phyloP scores from a whole-genome alignment of 2,329 filamentous ascomycete genomes.

The Hypoxylon sp. region DNA sequence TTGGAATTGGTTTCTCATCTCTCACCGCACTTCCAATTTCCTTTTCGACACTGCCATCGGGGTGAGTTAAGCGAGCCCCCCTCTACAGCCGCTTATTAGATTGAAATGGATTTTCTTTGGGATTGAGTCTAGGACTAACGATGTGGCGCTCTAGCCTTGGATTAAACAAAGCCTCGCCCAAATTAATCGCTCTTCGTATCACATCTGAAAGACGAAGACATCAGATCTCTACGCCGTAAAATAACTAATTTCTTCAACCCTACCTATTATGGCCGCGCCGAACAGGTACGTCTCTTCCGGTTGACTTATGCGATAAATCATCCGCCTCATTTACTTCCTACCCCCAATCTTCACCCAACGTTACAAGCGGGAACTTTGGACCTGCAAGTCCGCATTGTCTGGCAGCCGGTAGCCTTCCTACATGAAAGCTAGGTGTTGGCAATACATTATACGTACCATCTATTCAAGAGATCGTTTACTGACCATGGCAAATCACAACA shows the following conservation, averaged over 20 bases:
- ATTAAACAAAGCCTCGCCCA: slow-evolving; percentile 44
- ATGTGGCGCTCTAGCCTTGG: slow-evolving; percentile 44
- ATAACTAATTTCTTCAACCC: slow-evolving; percentile 28
- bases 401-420: background rate
- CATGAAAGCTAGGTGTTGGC: slow-evolving; percentile 1
- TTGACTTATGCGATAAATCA: slow-evolving; percentile 22
- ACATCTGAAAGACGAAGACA: slow-evolving; percentile 25
- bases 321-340: background rate
- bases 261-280: slow-evolving; percentile 49
- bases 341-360: slow-evolving; percentile 11
- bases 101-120: slow-evolving; percentile 28
- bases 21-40: slow-evolving; percentile 20
- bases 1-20: slow-evolving; percentile 24
- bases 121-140: slow-evolving; percentile 38
- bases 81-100: slow-evolving; percentile 25
- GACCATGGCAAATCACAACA: slow-evolving; percentile 56
- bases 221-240: slow-evolving; percentile 31
- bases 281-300: slow-evolving; percentile 49
- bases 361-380: slow-evolving; percentile 15
- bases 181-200: slow-evolving; percentile 30
- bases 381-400: slow-evolving; percentile 2
- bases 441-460: background rate
- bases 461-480: slow-evolving; percentile 30
- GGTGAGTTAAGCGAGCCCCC: slow-evolving; percentile 36
- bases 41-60: slow-evolving; percentile 22